phyloP scores from a whole-genome alignment of 768 basidiomycete species.

The Cyclocybe cylindracea region DNA sequence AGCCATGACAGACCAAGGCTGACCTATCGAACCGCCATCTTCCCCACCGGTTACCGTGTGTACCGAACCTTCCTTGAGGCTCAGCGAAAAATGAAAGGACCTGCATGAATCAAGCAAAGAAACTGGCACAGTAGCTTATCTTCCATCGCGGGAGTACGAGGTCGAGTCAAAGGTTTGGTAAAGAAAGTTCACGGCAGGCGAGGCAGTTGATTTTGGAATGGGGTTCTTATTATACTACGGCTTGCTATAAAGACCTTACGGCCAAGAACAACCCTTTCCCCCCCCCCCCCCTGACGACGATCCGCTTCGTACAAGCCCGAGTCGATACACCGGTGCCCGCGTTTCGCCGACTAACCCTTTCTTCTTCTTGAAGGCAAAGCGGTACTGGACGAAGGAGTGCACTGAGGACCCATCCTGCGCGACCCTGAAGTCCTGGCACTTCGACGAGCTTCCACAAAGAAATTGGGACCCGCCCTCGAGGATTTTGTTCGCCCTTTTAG shows the following conservation, averaged over 20 bases:
- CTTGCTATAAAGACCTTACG: no score
- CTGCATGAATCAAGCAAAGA: no score
- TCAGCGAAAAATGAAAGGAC: no score
- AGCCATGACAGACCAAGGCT: no score
- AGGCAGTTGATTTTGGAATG: background rate
- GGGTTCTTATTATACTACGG: background rate
- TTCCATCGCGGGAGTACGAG: no score
- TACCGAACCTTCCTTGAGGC: no score
- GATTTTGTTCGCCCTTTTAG: conserved; percentile 41
- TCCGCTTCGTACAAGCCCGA: conserved; percentile 15
- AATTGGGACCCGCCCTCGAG: conserved; percentile 62
- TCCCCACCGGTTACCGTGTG: no score
- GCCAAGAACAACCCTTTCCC: no score
- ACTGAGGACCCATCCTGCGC: conserved; percentile 39
- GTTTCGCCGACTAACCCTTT: conserved; percentile 41
- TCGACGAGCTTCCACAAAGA: conserved; percentile 78
- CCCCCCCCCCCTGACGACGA: no score
- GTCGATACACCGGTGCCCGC: conserved; percentile 32
- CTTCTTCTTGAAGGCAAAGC: conserved; percentile 57
- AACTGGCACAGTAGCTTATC: no score
- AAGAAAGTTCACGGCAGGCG: background rate
- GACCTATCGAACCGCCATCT: no score
- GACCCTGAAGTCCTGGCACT: conserved; percentile 61
- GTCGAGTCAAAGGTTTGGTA: no score
- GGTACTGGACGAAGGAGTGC: conserved; percentile 49